A percentile compares a stretch with the other conserved stretches of the same genome.
Evolutionary conservation across 495 filamentous ascomycete species (phyloP).

Genomic region (Paragyromitra xinjiangensis): DNA sequence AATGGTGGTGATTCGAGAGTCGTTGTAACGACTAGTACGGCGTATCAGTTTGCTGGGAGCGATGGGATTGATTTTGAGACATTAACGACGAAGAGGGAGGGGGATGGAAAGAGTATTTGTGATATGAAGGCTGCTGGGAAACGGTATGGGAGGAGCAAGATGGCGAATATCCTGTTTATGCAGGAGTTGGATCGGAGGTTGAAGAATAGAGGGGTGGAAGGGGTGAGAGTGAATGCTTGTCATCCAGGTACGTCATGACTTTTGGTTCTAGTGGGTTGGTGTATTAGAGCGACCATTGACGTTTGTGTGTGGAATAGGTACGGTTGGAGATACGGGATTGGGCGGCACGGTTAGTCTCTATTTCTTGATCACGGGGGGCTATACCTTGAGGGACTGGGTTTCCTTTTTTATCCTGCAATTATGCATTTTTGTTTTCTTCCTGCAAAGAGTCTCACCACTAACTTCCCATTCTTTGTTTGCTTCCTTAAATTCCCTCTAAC

Average conservation of each 20-base stretch:
- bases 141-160: conserved; percentile 62
- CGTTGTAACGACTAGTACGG: conserved; percentile 40
- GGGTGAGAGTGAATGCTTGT: conserved; percentile 47
- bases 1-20: conserved; percentile 40
- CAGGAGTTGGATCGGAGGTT: conserved; percentile 60
- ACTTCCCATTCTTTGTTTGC: not conserved
- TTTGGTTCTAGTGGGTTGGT: not conserved
- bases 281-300: not conserved
- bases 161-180: conserved; percentile 63
- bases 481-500: too few species aligned
- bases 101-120: conserved; percentile 28
- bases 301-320: conserved; percentile 3
- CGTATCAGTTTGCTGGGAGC: conserved; percentile 37
- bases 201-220: conserved; percentile 17
- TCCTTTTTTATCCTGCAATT: not conserved
- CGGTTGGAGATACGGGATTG: conserved; percentile 39
- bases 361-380: conserved; percentile 10
- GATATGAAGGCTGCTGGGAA: conserved; percentile 30
- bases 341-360: conserved; percentile 35
- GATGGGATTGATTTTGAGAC: conserved; percentile 45
- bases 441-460: conserved; percentile 30
- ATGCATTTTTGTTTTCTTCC: not conserved
- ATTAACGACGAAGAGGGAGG: not conserved
- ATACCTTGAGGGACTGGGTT: conserved; percentile 7
- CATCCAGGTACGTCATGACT: conserved; percentile 35